Percentiles rank a stretch among this genome's conserved stretches.
Conservation (phyloP, 768 basidiomycete species). For the Rossbeevera mucosa region DNA sequence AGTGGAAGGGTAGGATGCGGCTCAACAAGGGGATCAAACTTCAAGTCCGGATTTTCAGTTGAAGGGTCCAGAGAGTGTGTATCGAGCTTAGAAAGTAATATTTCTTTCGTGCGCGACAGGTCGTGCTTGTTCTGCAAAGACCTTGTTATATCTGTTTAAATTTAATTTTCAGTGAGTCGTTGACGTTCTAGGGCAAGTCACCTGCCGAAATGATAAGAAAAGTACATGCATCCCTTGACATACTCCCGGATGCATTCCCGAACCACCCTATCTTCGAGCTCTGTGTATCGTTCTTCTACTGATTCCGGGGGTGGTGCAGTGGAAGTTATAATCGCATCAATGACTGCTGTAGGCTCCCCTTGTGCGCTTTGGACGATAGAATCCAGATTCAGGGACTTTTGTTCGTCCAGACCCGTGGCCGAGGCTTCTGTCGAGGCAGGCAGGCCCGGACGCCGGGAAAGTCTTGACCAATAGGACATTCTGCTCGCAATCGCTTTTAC, state of each 20-base stretch:
- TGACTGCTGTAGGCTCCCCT: conserved; percentile 47
- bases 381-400: conserved; percentile 30
- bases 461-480: conserved; percentile 70
- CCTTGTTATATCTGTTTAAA: conserved; percentile 65
- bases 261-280: conserved; percentile 81
- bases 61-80: conserved; percentile 37
- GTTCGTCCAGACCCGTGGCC: conserved; percentile 14
- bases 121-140: conserved; percentile 79
- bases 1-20: conserved; percentile 76
- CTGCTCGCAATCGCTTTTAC: conserved; percentile 60
- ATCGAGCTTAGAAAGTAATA: conserved; percentile 57
- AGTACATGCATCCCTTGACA: conserved; percentile 85
- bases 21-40: conserved; percentile 57
- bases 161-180: not conserved
- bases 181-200: not conserved
- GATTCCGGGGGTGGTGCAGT: conserved; percentile 61
- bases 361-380: conserved; percentile 42
- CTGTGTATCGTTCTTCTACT: conserved; percentile 61
- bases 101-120: conserved; percentile 53
- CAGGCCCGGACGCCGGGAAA: conserved; percentile 51
- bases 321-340: conserved; percentile 54
- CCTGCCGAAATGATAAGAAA: conserved; percentile 79
- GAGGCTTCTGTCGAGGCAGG: conserved; percentile 17
- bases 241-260: conserved; percentile 74
- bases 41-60: conserved; percentile 28